Base-by-base conservation (phyloP, 177 flowering plant genomes). In the Vitis hybrid region DNA sequence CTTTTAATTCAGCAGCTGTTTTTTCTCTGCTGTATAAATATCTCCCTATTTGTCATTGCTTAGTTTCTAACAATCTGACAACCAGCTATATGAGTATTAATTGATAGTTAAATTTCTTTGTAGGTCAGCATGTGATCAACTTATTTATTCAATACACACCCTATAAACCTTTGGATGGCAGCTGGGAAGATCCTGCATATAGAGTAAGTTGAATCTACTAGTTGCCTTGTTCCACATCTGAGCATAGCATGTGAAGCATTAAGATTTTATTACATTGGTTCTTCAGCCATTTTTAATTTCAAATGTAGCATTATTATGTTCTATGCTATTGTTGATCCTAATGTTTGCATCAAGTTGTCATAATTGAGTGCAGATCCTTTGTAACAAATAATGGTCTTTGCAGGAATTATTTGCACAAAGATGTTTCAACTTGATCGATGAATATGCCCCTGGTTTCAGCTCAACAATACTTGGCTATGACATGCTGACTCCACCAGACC, bases 401-500 rank as follows among this genome's bases (percentile, higher is more conserved):
- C 68, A 93, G 97, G 88, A 89, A 76, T 82, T 89, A 67, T 91
- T 88, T 84, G 97, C 95, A 34, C 79, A 86, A 59, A 86, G 89
- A 82, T 94, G 98, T 71, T 92, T 94, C 81, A 74, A 73, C 69
- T 78, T 91, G 79, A 87, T 94, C 55, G 97, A 92, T 61, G 95
- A 94, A 65, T 91, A 94, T 81, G 92, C 95, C 56, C 95, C 98
- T 51, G 95, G 95, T 59, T 94, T 94, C 78, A 92, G 88, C 77
- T 85, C 97, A 69, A 92, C 98, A 61, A 69, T 94, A 48, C 80
- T 92, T 70, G 90, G 82, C 56, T 91, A 92, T 78, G 98, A 94
- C 82, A 92, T 94, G 97, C 70, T 94, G 81, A 85, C 97, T 66
- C 98, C 98, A 54, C 95, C 93, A 52, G 97, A 94, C 72, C 97